Conservation (phyloP, 75 land plant genomes). For the Pinus tabuliformis region DNA sequence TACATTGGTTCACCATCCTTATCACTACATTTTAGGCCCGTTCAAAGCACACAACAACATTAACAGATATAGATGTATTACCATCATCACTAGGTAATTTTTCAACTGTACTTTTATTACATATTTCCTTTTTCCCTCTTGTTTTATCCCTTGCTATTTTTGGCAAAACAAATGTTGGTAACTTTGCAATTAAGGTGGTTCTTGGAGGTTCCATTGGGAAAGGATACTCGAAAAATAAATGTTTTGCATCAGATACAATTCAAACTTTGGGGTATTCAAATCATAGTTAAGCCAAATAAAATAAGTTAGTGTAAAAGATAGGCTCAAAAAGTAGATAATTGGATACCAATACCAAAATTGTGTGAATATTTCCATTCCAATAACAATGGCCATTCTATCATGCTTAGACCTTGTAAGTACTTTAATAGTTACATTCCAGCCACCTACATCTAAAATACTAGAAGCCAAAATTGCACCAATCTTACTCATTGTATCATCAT, state of each 20-base stretch:
- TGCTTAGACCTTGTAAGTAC: conserved; percentile 48
- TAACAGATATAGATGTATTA: neutral
- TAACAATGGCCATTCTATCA: conserved; percentile 48
- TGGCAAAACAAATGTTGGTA: conserved; percentile 47
- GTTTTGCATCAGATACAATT: conserved; percentile 35
- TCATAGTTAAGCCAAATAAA: conserved; percentile 56
- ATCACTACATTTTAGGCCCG: conserved; percentile 6
- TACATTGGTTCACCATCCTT: conserved; percentile 44
- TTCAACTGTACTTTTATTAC: conserved; percentile 14
- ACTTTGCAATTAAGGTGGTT: conserved; percentile 27
- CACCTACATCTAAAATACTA: conserved; percentile 50
- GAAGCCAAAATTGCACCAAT: conserved; percentile 52
- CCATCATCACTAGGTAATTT: conserved; percentile 3
- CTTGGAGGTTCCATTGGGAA: conserved; percentile 36
- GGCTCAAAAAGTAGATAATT: conserved; percentile 40
- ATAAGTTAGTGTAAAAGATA: conserved; percentile 50
- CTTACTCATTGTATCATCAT: conserved; percentile 63
- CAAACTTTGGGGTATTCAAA: conserved; percentile 46
- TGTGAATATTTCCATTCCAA: conserved; percentile 54
- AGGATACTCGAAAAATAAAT: conserved; percentile 51
- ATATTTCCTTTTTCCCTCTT: conserved; percentile 38
- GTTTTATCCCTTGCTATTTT: conserved; percentile 43
- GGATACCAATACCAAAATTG: conserved; percentile 66
- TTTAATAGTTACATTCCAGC: conserved; percentile 46
- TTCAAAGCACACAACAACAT: neutral